Evolutionary conservation across 768 basidiomycete genomes (phyloP).

Genomic region (Lactifluus echinatus): DNA sequence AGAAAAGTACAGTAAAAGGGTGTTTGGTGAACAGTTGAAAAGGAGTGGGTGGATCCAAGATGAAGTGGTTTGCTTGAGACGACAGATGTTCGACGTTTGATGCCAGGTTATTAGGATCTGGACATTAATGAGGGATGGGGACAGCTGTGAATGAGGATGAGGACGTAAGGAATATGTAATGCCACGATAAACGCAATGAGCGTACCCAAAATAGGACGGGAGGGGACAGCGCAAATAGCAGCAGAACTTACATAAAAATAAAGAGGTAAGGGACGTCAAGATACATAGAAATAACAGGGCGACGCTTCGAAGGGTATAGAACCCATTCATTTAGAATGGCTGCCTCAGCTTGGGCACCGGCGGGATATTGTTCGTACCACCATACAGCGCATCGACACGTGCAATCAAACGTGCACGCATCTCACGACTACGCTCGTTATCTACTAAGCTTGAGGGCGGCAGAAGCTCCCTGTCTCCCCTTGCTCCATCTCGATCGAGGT

Average conservation of each 20-base stretch:
- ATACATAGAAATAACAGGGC: neutral
- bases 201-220: no score
- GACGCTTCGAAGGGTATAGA: neutral
- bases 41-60: no score
- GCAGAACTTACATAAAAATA: neutral
- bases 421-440: constrained; percentile 6
- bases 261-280: neutral
- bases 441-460: constrained; percentile 7
- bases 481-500: neutral
- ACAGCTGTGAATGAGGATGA: no score
- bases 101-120: no score
- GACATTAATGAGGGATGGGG: no score
- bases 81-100: no score
- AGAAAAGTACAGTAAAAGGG: no score
- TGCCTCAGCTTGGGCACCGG: constrained; percentile 13
- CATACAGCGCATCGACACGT: constrained; percentile 9
- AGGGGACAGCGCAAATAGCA: neutral
- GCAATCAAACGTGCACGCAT: constrained; percentile 11
- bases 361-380: neutral
- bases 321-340: neutral
- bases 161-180: no score
- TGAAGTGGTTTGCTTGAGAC: no score
- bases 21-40: no score
- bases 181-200: no score
- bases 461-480: neutral